Conservation (phyloP, 441 rosid species). For the Brassica balearica region DNA sequence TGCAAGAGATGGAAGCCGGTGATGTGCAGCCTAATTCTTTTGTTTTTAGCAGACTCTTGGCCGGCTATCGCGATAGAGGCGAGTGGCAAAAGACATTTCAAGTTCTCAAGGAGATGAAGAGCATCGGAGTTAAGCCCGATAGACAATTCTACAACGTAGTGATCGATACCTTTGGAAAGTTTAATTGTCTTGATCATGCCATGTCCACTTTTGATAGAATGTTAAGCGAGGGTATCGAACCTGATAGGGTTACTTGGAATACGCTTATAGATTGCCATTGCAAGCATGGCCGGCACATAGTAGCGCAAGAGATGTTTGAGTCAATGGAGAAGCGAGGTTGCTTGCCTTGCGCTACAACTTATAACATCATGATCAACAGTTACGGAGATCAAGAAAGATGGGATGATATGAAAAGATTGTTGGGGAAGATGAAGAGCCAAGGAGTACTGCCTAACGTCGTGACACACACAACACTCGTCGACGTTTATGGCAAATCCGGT, state of each 20-base stretch:
- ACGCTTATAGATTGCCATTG: constrained; percentile 93
- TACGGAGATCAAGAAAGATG: constrained; percentile 86
- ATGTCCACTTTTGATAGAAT: constrained; percentile 84
- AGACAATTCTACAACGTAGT: constrained; percentile 91
- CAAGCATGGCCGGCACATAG: constrained; percentile 72
- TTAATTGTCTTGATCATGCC: constrained; percentile 90
- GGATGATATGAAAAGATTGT: constrained; percentile 76
- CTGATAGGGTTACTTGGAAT: constrained; percentile 93
- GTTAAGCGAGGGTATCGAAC: constrained; percentile 82
- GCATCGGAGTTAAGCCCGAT: constrained; percentile 81
- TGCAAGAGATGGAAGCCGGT: constrained; percentile 94
- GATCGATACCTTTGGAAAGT: constrained; percentile 96
- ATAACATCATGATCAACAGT: constrained; percentile 89
- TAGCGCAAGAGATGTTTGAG: constrained; percentile 83
- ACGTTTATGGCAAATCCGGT: constrained; percentile 91
- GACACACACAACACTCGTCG: constrained; percentile 90
- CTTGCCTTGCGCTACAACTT: constrained; percentile 82
- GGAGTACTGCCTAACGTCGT: constrained; percentile 77
- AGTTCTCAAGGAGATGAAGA: constrained; percentile 91
- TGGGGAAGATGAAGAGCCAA: constrained; percentile 69
- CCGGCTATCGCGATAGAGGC: constrained; percentile 86
- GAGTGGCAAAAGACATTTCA: constrained; percentile 97
- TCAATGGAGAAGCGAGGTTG: constrained; percentile 79
- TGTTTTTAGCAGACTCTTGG: constrained; percentile 82
- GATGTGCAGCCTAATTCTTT: constrained; percentile 78